Percentiles rank a stretch among this genome's conserved stretches.
phyloP scores from a whole-genome alignment of 306 rosid species.

The Morella rubra region DNA sequence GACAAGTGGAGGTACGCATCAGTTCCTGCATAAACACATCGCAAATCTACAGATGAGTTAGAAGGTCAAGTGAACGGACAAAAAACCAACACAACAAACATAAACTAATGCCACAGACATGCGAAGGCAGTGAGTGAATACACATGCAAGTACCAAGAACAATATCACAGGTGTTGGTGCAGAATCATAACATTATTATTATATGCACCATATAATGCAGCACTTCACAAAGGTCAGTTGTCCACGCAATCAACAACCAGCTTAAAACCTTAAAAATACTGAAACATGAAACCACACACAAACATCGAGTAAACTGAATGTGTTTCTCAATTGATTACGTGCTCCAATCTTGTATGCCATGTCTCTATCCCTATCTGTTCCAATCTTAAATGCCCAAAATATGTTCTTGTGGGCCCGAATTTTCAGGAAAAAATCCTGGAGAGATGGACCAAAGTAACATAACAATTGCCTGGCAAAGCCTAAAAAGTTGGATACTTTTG shows the following conservation, averaged over 20 bases:
- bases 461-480: background rate
- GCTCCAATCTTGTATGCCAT: background rate
- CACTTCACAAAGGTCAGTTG: background rate
- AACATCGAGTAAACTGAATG: background rate
- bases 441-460: background rate
- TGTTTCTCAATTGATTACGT: background rate
- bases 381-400: background rate
- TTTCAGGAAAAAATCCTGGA: background rate
- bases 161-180: background rate
- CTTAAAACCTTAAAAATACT: background rate
- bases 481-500: background rate
- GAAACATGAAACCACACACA: background rate
- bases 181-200: background rate
- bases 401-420: background rate
- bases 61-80: conserved; percentile 1
- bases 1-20: conserved; percentile 94
- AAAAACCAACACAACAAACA: background rate
- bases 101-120: background rate
- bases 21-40: conserved; percentile 53
- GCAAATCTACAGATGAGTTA: conserved; percentile 11
- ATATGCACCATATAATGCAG: background rate
- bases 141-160: background rate
- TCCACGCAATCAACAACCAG: background rate
- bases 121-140: background rate
- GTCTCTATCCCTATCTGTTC: background rate